Percentiles rank a stretch among this genome's conserved stretches.
Evolutionary conservation across 495 filamentous ascomycete genomes (phyloP).

Genomic region (Tuber borchii): DNA sequence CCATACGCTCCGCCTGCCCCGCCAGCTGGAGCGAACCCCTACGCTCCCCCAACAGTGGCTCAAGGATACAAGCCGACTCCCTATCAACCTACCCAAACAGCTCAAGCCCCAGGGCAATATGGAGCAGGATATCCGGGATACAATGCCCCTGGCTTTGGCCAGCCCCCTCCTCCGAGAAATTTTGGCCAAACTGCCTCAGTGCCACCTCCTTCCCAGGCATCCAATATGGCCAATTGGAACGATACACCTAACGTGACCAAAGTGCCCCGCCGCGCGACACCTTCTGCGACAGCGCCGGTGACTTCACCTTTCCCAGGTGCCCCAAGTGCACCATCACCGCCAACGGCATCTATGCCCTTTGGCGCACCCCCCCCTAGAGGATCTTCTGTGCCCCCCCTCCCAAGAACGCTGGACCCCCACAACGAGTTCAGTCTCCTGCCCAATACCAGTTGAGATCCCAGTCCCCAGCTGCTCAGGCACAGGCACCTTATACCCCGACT

Average conservation of each 20-base stretch:
- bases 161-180: conserved; percentile 53
- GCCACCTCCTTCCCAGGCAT: conserved; percentile 62
- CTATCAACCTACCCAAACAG: conserved; percentile 50
- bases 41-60: not conserved
- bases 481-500: conserved; percentile 34
- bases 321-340: conserved; percentile 47
- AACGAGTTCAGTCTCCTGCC: conserved; percentile 52
- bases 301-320: conserved; percentile 51
- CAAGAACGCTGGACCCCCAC: conserved; percentile 50
- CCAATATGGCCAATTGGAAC: conserved; percentile 78
- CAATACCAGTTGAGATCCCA: conserved; percentile 26
- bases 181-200: conserved; percentile 55
- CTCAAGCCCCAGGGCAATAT: conserved; percentile 44
- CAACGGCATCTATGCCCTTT: conserved; percentile 41
- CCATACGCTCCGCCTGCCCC: conserved; percentile 55
- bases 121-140: conserved; percentile 42
- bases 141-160: conserved; percentile 40
- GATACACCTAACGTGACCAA: conserved; percentile 86
- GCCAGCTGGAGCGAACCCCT: not conserved
- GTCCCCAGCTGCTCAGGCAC: conserved; percentile 36
- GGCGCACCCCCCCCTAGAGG: conserved; percentile 44
- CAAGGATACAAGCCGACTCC: conserved; percentile 39
- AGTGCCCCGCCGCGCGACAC: conserved; percentile 48
- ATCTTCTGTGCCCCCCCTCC: conserved; percentile 53
- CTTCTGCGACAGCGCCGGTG: conserved; percentile 52